These are phyloP conservation scores for Phytophthora sojae DNA, from an alignment of 352 stramenopile species.

Conservation along the genomic window DNA sequence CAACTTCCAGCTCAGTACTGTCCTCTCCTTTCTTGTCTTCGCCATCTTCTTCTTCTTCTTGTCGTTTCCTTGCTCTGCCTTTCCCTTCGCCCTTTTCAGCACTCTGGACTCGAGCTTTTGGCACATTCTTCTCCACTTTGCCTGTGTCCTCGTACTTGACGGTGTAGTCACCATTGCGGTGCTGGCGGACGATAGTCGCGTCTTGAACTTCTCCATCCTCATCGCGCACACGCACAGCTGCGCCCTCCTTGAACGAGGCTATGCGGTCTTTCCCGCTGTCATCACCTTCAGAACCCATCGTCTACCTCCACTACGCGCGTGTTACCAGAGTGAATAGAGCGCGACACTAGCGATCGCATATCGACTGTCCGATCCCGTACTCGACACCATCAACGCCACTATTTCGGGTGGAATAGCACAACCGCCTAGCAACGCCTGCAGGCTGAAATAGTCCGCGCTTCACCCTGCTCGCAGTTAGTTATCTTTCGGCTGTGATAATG, in stretches of 20 bases:
- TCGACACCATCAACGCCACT: slow-evolving; percentile 14
- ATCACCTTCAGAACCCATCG: slow-evolving; percentile 28
- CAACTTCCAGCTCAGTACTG: slow-evolving; percentile 18
- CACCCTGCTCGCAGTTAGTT: too few species aligned
- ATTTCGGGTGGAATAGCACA: slow-evolving; percentile 28
- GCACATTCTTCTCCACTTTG: slow-evolving; percentile 50
- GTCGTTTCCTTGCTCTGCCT: slow-evolving; percentile 12
- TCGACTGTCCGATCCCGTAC: not conserved
- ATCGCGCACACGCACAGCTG: slow-evolving; percentile 18
- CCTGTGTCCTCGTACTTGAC: slow-evolving; percentile 45
- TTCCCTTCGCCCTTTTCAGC: slow-evolving; percentile 23
- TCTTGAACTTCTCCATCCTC: slow-evolving; percentile 26
- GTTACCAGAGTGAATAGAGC: slow-evolving; percentile 4
- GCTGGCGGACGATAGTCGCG: slow-evolving; percentile 43
- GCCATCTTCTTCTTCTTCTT: slow-evolving; percentile 17
- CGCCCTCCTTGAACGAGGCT: slow-evolving; percentile 14
- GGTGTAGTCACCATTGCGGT: slow-evolving; percentile 46
- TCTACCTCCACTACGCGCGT: slow-evolving; percentile 1
- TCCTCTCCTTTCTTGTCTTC: slow-evolving; percentile 27
- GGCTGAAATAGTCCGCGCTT: slow-evolving; percentile 43
- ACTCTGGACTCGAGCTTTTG: slow-evolving; percentile 27
- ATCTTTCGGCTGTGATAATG: slow-evolving; percentile 23
- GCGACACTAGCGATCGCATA: slow-evolving; percentile 7
- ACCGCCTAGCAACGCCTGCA: slow-evolving; percentile 16
- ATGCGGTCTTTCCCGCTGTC: slow-evolving; percentile 22